Base-by-base conservation (phyloP, 257 asterid genomes). In the Salvia splendens region DNA sequence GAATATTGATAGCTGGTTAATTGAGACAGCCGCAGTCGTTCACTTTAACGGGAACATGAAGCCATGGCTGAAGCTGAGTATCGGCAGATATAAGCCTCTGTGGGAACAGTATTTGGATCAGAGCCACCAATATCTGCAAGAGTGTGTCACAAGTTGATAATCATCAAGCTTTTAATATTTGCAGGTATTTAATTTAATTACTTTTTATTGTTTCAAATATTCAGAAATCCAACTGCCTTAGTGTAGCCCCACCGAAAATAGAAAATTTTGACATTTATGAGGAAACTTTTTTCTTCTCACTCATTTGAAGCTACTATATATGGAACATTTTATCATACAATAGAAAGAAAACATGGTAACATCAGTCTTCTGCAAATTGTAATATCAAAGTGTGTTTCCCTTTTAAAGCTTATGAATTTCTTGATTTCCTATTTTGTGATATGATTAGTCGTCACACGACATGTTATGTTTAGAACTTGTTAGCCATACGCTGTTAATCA, bases 21-120 rank as follows among this genome's bases (percentile, higher is more conserved):
- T 92, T 17, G 96, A 92, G 77, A 87, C 85, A 50, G 98, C 98
- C 35, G 95, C 96, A 4, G 96, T 87, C 36, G 46, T 89, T 80
- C 98, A 87, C 76, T 89, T 80, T 67, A 92, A 87, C 20, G 98
- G 96, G 69, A 87, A 87, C 67, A 87, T 89, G 92, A 92, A 92
- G 84, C 98, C 98, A 0, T 92, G 98, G 96, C 83, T 92, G 14
- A 87, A 84, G 76, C 24, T 89, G 85, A 83, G 95, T 61, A 77
- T 89, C 77, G 83, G 80, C 73, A 83, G 84, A 82, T 92, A 92
- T 76, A 89, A 80, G 86, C 89, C 84, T 63, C 63, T 87, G 41
- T 92, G 96, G 96, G 90, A 89, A 77, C 89, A 79, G 64, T 87
- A 87, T 65, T 70, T 91, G 77, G 78, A 86, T 77, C 93, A 73